Evolutionary conservation across 345 rosid genomes (phyloP).

Genomic region (Populus simonii): DNA sequence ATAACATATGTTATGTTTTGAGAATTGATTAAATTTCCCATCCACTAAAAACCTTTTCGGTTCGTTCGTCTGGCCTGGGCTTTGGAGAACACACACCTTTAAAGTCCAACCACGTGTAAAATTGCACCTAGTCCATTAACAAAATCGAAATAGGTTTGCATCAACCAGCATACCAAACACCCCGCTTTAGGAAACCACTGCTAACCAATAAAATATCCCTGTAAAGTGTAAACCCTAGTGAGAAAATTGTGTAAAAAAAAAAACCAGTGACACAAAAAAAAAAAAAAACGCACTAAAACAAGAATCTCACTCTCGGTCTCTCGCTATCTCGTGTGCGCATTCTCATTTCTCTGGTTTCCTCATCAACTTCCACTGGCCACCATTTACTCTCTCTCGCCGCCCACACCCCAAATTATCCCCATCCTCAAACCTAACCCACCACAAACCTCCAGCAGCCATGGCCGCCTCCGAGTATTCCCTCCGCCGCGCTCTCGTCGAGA

Average conservation of each 20-base stretch:
- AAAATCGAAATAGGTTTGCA: too few relatives aligned
- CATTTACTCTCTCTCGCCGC: slow-evolving; percentile 17
- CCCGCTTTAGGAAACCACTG: too few relatives aligned
- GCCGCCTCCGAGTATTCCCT: slow-evolving; percentile 63
- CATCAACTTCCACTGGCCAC: slow-evolving; percentile 29
- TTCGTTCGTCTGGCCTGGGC: too few relatives aligned
- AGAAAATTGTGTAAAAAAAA: neutral
- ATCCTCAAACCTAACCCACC: neutral
- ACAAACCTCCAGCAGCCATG: slow-evolving; percentile 32
- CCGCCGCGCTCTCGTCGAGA: slow-evolving; percentile 53
- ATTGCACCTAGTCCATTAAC: too few relatives aligned
- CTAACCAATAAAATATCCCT: too few relatives aligned
- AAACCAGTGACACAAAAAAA: neutral
- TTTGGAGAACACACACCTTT: too few relatives aligned
- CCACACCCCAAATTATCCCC: neutral
- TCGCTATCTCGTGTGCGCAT: slow-evolving; percentile 38
- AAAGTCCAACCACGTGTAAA: too few relatives aligned
- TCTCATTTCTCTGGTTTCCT: slow-evolving; percentile 25
- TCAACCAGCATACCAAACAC: too few relatives aligned
- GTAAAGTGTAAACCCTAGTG: slow-evolving; percentile 24
- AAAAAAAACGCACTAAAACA: neutral
- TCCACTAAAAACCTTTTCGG: too few relatives aligned
- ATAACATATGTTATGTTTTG: too few relatives aligned
- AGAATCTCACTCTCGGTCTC: neutral
- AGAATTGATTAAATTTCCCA: too few relatives aligned